Evolutionary conservation across 176 grass and related monocot genomes (phyloP), one percentile per base, ranked within the genome.

Genomic region (Carex parvula): DNA sequence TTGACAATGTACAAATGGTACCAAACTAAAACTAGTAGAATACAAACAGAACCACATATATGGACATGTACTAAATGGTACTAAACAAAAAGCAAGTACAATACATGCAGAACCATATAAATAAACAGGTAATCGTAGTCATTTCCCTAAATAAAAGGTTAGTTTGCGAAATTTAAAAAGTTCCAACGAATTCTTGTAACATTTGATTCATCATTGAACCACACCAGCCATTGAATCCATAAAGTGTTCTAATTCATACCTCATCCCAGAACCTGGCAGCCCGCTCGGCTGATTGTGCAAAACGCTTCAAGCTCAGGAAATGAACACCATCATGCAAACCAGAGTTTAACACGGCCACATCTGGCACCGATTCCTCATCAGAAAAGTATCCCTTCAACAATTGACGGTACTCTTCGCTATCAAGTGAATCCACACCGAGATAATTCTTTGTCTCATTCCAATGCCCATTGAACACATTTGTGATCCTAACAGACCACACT

Each of bases 371-470:
- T n/a, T 91, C 96, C 46, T 66, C 69, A 3, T 84, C 48, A 64
- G 83, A 15, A 84, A 99, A 99, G 87, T 92, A 92, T 6, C 84
- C 89, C 75, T 69, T 77, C 79, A 92, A 39, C 8, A 92, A 80
- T 53, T 33, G 84, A 70, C 85, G 68, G 86, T 91, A 99, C 0
- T n/a, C 91, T 70, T 83, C 84, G 42, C 93, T 82, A 50, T 84
- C 46, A 15, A 99, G 91, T 20, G 96, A 99, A 53, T 95, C 85
- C 87, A 99, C 32, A 42, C 96, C 96, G 0, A 99, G 88, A 70
- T 99, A 99, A 74, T 99, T 99, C 85, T 59, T 83, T 39, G 89
- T 91, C 85, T 87, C 86, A 83, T 99, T 99, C 96, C 96, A 99
- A 60, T 99, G 96, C 14, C 96, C 96, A 55, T 99, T 99, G 78